A percentile compares a stretch with the other conserved stretches of the same genome.
phyloP scores from a whole-genome alignment of 139 green algal species.

The Haematococcus lacustris region DNA sequence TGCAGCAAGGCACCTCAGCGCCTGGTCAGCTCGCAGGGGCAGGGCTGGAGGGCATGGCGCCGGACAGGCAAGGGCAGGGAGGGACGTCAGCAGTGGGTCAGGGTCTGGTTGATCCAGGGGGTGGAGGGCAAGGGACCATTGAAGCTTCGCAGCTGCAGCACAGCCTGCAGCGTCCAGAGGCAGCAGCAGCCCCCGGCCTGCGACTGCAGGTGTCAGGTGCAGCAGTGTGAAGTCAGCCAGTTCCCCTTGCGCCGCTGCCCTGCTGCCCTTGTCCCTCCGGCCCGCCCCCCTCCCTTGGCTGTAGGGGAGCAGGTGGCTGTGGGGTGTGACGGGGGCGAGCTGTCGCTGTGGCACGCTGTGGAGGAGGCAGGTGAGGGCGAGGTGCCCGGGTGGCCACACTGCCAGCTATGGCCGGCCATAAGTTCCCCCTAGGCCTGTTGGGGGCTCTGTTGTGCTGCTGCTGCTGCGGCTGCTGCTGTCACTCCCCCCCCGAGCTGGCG shows the following conservation, averaged over 20 bases:
- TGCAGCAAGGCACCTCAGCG: too few relatives aligned
- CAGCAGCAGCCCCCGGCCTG: neutral
- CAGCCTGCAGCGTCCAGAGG: neutral
- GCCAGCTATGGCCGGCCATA: neutral
- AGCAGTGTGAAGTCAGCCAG: neutral
- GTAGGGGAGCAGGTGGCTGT: constrained; percentile 64
- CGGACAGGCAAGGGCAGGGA: neutral
- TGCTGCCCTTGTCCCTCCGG: too few relatives aligned
- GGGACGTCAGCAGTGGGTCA: neutral
- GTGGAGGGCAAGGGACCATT: neutral
- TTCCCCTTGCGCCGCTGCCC: neutral
- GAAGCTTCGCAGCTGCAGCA: neutral
- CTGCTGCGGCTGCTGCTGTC: neutral
- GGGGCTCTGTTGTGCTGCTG: neutral
- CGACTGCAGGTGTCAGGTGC: neutral
- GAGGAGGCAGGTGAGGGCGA: constrained; percentile 4
- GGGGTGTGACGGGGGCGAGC: constrained; percentile 73
- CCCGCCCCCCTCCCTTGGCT: too few relatives aligned
- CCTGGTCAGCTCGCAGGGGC: too few relatives aligned
- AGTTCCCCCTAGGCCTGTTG: neutral
- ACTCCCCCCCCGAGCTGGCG: too few relatives aligned
- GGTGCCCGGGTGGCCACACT: neutral
- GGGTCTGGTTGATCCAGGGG: neutral
- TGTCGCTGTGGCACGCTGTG: constrained; percentile 64
- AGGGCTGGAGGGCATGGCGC: neutral